Base-by-base conservation (phyloP, 139 green algal genomes). In the Tetraselmis chui region DNA sequence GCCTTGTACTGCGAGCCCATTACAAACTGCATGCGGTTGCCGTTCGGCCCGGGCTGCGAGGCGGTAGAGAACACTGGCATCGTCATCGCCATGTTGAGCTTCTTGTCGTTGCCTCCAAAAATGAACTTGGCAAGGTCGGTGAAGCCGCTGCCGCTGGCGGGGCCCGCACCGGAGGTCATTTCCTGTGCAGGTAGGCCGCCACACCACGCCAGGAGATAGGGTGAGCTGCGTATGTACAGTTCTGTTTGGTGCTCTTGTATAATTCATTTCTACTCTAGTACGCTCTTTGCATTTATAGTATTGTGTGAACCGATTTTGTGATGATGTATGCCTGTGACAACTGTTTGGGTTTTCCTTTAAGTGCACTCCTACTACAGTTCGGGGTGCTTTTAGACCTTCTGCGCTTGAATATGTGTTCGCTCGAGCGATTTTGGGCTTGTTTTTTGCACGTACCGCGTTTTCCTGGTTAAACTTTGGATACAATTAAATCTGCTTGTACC, bases 81-180 rank as follows among this genome's bases (percentile, higher is more conserved):
- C 1, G 92, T 96, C 92, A 96, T 96, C 82, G 89, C 88, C 91
- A 96, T 93, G 27, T 84, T 89, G 30, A 87, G 29, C 2, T 29
- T 45, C 29, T 78, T 78, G n/a, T 87, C 77, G 81, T 97, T 97
- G 77, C 86, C 89, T 27, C 94, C 94, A 86, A 97, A 97, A 31
- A 97, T 94, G 88, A 95, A 97, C 0, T 86, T 80, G 2, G 94
- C 94, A 26, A 97, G 88, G 25, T 88, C 79, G 24, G 85, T 87
- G 85, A 95, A 95, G 28, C 88, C 90, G 23, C 25, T 81, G 23
- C 84, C 82, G 30, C 83, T 81, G 27, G 79, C 76, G 30, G 81
- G 58, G 0, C 22, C 77, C 77, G 75, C 27, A 0, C 78, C 75
- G 23, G 29, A 23, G 23, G 29, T 24, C 22, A 58, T 80, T 80